Conservation (phyloP, 768 basidiomycete genomes). For the Rhizopogon vesiculosus region DNA sequence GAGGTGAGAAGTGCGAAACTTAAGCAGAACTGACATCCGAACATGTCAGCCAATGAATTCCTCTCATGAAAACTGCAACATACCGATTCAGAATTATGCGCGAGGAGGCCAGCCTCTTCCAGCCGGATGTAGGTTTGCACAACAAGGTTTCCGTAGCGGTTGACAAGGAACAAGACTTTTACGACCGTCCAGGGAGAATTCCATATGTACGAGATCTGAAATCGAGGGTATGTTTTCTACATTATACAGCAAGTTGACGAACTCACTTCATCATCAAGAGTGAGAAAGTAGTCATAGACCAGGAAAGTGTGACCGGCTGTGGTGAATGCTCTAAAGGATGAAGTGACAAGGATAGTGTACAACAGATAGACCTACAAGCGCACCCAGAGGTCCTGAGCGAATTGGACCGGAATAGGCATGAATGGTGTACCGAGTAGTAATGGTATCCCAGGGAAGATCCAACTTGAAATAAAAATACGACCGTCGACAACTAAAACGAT, state of each 20-base stretch:
- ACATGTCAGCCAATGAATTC: not conserved
- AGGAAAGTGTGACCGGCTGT: constrained; percentile 18
- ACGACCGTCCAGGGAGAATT: constrained; percentile 7
- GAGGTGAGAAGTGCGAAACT: not conserved
- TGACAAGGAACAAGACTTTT: constrained; percentile 16
- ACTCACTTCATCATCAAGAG: constrained; percentile 22
- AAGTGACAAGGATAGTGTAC: not conserved
- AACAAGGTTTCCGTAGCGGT: constrained; percentile 12
- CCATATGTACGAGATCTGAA: constrained; percentile 7
- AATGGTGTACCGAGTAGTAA: too few relatives aligned
- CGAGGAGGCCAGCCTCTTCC: constrained; percentile 17
- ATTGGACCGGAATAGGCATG: not conserved
- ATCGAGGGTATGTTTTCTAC: constrained; percentile 5
- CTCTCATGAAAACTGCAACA: not conserved
- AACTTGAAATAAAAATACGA: not conserved
- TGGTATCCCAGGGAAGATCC: not conserved
- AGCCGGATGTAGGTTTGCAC: constrained; percentile 17
- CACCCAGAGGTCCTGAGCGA: not conserved
- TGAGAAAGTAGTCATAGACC: constrained; percentile 23
- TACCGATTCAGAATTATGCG: constrained; percentile 11
- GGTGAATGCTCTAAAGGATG: constrained; percentile 2
- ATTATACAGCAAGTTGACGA: constrained; percentile 4
- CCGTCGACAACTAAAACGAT: too few relatives aligned
- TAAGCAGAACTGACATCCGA: constrained; percentile 12
- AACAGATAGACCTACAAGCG: not conserved